These are phyloP conservation scores for Extremus antarcticus DNA, from an alignment of 495 filamentous ascomycete species.

Conservation along the genomic window DNA sequence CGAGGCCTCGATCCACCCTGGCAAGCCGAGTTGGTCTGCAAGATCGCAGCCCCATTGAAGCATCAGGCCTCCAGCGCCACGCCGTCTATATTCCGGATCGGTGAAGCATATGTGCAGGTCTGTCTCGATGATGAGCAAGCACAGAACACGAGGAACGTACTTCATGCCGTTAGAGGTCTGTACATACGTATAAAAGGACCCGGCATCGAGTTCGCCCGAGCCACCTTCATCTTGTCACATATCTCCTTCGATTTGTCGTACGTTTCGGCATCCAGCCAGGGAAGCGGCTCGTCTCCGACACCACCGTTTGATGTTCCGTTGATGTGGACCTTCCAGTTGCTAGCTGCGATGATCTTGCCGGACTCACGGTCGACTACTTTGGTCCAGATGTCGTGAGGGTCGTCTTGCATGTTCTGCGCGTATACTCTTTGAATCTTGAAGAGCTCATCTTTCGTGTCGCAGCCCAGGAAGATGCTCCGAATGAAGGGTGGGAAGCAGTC, in stretches of 20 bases:
- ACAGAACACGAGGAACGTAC: background rate
- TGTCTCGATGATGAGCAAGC: too few relatives aligned
- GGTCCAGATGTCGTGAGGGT: conserved; percentile 12
- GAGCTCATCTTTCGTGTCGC: background rate
- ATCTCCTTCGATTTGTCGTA: background rate
- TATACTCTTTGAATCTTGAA: background rate
- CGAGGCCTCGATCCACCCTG: conserved; percentile 14
- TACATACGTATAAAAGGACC: conserved; percentile 11
- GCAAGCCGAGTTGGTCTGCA: conserved; percentile 12
- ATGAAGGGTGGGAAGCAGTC: conserved; percentile 8
- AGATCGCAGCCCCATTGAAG: conserved; percentile 18
- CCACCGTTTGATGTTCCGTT: background rate
- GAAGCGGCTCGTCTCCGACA: background rate
- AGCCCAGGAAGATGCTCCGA: conserved; percentile 10
- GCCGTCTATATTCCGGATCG: conserved; percentile 6
- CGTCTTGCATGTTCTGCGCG: background rate
- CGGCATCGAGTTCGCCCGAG: background rate
- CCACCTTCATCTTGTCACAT: background rate
- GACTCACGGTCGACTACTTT: conserved; percentile 3
- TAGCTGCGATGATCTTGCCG: conserved; percentile 6
- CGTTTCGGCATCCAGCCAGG: conserved; percentile 9
- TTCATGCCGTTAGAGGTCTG: background rate
- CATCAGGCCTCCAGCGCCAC: conserved; percentile 15
- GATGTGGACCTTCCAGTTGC: conserved; percentile 5
- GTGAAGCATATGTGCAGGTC: conserved; percentile 21